Evolutionary conservation across 1,139 yeast genomes (phyloP), one percentile per base, ranked within the genome.

Genomic region (Trichomonascaceae sp.): DNA sequence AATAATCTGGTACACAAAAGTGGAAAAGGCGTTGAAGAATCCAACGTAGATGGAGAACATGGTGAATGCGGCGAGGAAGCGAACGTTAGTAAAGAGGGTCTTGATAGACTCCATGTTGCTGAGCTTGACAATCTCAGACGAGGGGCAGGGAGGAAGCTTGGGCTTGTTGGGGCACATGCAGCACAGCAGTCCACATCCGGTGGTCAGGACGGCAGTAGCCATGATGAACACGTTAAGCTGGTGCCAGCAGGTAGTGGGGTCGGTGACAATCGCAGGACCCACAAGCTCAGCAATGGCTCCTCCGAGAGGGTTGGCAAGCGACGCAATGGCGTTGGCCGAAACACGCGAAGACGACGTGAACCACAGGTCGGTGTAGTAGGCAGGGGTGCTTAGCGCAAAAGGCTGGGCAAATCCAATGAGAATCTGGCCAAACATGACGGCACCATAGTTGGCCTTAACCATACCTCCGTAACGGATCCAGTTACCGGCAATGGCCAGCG

Each of bases 221-320:
- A 54, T 44, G 23, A 52, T 41, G 37, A 52, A 52, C 18, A 37
- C 32, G 16, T 52, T 48, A 39, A 54, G 35, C 28, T 51, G 43
- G 26, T 33, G 29, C 9, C 11, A 11, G 23, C 6, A 20, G 23
- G 6, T 11, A 6, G 23, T 20, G 3, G 50, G 37, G 16, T 42
- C 32, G 5, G 48, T 36, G n/a, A 54, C 59, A 27, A 56, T 42
- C 4, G 54, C 48, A 2, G 61, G 61, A 8, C 59, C 56, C 5
- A 56, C 54, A 2, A 56, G 46, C 37, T 54, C 54, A 13, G 57
- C 61, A 36, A 56, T 44, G n/a, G 61, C 61, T n/a, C 58, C 60
- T 3, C 61, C 61, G 8, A 56, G 42, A 3, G 61, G 61, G 37
- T 54, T 56, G 4, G 61, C 46, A 27, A 56, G 43, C n/a, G 60